These are phyloP conservation scores for Xylaria acuta DNA, from an alignment of 495 filamentous ascomycete species.

Conservation along the genomic window DNA sequence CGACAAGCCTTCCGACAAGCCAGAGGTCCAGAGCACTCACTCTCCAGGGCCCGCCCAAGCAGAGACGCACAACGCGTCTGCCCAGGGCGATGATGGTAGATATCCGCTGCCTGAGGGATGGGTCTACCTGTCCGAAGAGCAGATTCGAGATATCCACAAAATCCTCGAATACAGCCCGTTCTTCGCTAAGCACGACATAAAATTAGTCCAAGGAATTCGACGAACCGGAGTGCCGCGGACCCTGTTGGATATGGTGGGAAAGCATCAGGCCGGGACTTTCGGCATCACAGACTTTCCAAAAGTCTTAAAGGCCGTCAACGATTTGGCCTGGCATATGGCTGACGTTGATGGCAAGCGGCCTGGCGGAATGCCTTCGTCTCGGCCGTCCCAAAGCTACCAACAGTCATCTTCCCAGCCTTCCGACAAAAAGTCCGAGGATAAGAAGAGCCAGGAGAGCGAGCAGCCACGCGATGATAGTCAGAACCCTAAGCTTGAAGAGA, in stretches of 20 bases:
- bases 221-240: conserved; percentile 38
- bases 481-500: conserved; percentile 27
- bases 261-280: conserved; percentile 60
- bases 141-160: conserved; percentile 30
- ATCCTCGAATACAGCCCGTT: background rate
- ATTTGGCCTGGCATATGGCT: conserved; percentile 30
- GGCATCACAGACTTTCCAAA: conserved; percentile 67
- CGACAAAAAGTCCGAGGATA: conserved; percentile 26
- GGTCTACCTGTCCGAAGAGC: conserved; percentile 43
- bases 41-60: conserved; percentile 37
- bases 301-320: conserved; percentile 27
- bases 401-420: conserved; percentile 1
- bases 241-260: conserved; percentile 47
- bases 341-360: background rate
- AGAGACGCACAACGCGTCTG: conserved; percentile 14
- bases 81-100: conserved; percentile 5
- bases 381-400: conserved; percentile 7
- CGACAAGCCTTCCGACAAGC: conserved; percentile 21
- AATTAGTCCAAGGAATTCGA: conserved; percentile 24
- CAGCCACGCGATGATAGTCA: conserved; percentile 48
- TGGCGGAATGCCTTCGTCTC: background rate
- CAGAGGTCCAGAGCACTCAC: conserved; percentile 31
- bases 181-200: background rate
- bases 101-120: conserved; percentile 42
- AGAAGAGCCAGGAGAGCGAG: conserved; percentile 38